phyloP scores from a whole-genome alignment of 768 basidiomycete genomes.

The Phanerochaete sordida region DNA sequence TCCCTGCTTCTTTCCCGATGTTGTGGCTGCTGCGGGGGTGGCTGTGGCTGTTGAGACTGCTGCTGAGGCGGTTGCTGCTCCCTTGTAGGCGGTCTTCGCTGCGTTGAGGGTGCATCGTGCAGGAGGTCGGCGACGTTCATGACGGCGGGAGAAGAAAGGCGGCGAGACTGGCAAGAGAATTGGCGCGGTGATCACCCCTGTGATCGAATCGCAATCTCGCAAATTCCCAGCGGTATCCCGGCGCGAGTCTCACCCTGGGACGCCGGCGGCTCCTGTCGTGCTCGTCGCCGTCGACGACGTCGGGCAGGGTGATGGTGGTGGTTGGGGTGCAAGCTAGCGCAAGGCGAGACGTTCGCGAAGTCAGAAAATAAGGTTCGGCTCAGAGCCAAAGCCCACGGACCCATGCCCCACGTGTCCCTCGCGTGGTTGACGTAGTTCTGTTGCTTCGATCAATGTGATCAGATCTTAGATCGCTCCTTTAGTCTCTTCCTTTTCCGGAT shows the following conservation, averaged over 20 bases:
- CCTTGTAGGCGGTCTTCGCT: conserved; percentile 28
- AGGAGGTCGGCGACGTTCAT: conserved; percentile 73
- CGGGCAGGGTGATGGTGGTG: background rate
- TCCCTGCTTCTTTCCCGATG: conserved; percentile 19
- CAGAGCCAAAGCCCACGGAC: background rate
- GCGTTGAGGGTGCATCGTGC: conserved; percentile 67
- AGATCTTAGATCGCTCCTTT: background rate
- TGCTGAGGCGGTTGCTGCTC: conserved; percentile 28
- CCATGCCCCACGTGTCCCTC: background rate
- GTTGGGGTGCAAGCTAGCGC: background rate
- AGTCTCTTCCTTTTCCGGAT: background rate
- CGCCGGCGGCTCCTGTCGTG: background rate
- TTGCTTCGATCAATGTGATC: background rate
- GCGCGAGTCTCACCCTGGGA: background rate
- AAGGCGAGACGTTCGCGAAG: background rate
- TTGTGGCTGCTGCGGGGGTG: conserved; percentile 25
- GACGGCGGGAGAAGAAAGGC: conserved; percentile 21
- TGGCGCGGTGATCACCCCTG: conserved; percentile 29
- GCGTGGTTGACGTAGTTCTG: background rate
- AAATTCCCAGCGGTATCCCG: conserved; percentile 4
- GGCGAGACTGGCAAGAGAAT: conserved; percentile 21
- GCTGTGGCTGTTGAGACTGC: conserved; percentile 22
- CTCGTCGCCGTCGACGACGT: background rate
- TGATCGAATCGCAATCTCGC: conserved; percentile 30
- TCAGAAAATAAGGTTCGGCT: background rate